phyloP scores from a whole-genome alignment of 1,139 yeast genomes.

The Lodderomyces orthopsilosis region DNA sequence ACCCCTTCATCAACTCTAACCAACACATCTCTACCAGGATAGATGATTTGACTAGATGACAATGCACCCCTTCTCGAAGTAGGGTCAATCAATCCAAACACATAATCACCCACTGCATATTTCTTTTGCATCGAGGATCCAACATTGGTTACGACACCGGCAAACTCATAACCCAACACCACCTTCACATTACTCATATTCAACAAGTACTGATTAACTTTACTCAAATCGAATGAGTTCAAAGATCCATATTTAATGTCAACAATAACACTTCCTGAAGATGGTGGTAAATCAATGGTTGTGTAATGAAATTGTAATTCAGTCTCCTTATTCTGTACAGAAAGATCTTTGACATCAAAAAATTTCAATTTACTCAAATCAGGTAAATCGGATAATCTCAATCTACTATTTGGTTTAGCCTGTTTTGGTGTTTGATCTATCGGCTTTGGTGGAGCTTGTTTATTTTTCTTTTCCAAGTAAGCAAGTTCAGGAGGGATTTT shows the following conservation, averaged over 20 bases:
- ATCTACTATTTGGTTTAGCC: slow-evolving; percentile 10
- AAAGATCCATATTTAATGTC: slow-evolving; percentile 38
- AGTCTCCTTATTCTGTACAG: slow-evolving; percentile 42
- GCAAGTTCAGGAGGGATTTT: slow-evolving; percentile 45
- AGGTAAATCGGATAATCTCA: slow-evolving; percentile 10
- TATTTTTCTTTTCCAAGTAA: slow-evolving; percentile 28
- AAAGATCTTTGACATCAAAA: slow-evolving; percentile 40
- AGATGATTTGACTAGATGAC: slow-evolving; percentile 33
- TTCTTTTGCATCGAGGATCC: slow-evolving; percentile 26
- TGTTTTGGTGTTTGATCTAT: slow-evolving; percentile 6
- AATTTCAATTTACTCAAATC: slow-evolving; percentile 31
- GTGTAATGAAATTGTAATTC: slow-evolving; percentile 45
- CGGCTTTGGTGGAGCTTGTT: slow-evolving; percentile 15
- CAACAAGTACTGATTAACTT: slow-evolving; percentile 34
- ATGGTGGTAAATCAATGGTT: slow-evolving; percentile 34
- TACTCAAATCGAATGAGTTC: slow-evolving; percentile 38
- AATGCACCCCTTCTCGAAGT: slow-evolving; percentile 36
- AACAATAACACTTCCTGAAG: slow-evolving; percentile 31
- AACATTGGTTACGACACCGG: slow-evolving; percentile 33
- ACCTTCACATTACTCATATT: slow-evolving; percentile 39
- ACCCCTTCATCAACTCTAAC: slow-evolving; percentile 28
- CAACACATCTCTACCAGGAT: slow-evolving; percentile 33
- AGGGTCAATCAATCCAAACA: slow-evolving; percentile 39
- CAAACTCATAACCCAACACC: slow-evolving; percentile 44
- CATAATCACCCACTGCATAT: slow-evolving; percentile 33